These are phyloP conservation scores for Sonneratia alba DNA, from an alignment of 345 rosid genomes.

Conservation along the genomic window DNA sequence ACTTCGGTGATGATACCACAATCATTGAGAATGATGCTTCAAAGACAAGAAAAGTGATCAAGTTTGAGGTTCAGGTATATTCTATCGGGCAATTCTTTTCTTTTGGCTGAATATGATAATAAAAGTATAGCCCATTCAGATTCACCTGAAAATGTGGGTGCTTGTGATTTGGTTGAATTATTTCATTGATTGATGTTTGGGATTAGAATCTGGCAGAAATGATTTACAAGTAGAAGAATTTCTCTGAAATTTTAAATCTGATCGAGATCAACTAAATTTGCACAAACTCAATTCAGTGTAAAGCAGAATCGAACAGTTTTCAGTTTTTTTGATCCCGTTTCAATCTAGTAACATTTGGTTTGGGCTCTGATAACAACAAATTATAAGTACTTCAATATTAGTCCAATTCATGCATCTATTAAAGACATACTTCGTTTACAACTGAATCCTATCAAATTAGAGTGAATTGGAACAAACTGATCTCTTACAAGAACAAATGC, in stretches of 20 bases:
- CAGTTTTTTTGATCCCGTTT: not conserved
- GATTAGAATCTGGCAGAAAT: not conserved
- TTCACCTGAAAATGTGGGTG: not conserved
- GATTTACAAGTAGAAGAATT: not conserved
- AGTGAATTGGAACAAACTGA: not conserved
- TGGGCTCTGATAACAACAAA: not conserved
- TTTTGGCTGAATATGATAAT: not conserved
- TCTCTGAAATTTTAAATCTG: not conserved
- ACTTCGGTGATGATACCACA: constrained; percentile 61
- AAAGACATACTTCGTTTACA: not conserved
- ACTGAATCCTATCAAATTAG: not conserved
- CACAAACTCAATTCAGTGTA: not conserved
- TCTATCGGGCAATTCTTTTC: not conserved
- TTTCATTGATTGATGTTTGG: not conserved
- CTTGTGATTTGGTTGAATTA: not conserved
- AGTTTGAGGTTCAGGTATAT: constrained; percentile 92
- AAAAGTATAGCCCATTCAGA: not conserved
- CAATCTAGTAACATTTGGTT: not conserved
- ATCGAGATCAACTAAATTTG: not conserved
- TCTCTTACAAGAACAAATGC: not conserved
- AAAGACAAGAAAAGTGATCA: constrained; percentile 57
- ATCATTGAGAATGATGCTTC: constrained; percentile 52
- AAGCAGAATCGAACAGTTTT: not conserved
- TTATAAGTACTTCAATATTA: not conserved
- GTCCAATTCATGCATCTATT: not conserved